phyloP scores from a whole-genome alignment of 495 filamentous ascomycete species.

The Aspergillus egyptiacus region DNA sequence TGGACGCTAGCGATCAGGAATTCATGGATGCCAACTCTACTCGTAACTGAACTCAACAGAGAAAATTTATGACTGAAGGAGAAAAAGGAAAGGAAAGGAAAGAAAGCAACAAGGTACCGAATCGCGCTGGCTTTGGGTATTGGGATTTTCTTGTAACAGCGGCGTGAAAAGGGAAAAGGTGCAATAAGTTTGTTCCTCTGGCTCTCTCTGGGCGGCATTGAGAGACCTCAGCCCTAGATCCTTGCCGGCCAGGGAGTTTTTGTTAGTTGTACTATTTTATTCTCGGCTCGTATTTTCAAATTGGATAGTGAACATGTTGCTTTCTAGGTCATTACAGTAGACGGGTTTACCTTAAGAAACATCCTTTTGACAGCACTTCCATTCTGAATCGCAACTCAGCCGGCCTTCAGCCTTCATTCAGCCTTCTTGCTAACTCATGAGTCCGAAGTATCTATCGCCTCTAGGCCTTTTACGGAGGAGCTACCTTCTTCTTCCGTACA shows the following conservation, averaged over 20 bases:
- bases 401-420: too few relatives aligned
- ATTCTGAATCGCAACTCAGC: too few relatives aligned
- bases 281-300: slow-evolving; percentile 8
- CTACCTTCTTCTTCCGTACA: slow-evolving; percentile 47
- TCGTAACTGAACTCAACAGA: slow-evolving; percentile 15
- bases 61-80: background rate
- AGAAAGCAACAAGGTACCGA: too few relatives aligned
- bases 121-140: slow-evolving; percentile 3
- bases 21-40: slow-evolving; percentile 46
- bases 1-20: slow-evolving; percentile 93
- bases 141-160: slow-evolving; percentile 4
- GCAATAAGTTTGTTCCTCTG: slow-evolving; percentile 9
- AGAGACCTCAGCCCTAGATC: too few relatives aligned
- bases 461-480: too few relatives aligned
- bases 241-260: background rate
- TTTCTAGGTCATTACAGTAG: background rate
- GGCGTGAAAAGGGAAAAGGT: slow-evolving; percentile 7
- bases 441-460: too few relatives aligned
- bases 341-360: too few relatives aligned
- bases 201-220: background rate
- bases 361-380: too few relatives aligned
- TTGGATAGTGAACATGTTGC: slow-evolving; percentile 4
- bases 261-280: slow-evolving; percentile 2
- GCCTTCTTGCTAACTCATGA: too few relatives aligned
- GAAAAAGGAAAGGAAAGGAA: slow-evolving; percentile 1